Percentiles rank a stretch among this genome's conserved stretches.
Evolutionary conservation across 208 protist genomes (phyloP).

Genomic region (Trypanosoma brucei): DNA sequence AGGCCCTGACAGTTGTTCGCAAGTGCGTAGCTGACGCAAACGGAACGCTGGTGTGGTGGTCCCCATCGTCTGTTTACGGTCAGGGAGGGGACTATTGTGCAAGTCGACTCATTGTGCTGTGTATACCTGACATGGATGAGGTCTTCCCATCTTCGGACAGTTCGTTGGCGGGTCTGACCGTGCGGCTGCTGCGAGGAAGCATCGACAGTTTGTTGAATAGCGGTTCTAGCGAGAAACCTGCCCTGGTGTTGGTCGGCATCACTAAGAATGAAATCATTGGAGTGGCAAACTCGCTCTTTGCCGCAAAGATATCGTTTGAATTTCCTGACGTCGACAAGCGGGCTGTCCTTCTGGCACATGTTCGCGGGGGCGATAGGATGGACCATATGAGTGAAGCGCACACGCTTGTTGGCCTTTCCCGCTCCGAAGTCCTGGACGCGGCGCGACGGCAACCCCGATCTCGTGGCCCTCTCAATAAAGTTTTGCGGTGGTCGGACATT

Average conservation of each 20-base stretch:
- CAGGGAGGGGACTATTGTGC: constrained; percentile 9
- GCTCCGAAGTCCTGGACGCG: constrained; percentile 42
- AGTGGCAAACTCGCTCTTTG: constrained; percentile 42
- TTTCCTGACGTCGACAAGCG: constrained; percentile 37
- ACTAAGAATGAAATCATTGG: constrained; percentile 26
- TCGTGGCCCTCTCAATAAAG: constrained; percentile 35
- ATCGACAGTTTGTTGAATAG: constrained; percentile 19
- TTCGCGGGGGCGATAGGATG: constrained; percentile 23
- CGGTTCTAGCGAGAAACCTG: constrained; percentile 19
- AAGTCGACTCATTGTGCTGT: constrained; percentile 29
- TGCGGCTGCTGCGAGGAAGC: constrained; percentile 26
- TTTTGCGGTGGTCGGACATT: constrained; percentile 97
- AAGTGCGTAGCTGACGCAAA: constrained; percentile 22
- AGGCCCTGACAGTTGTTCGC: constrained; percentile 30
- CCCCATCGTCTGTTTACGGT: constrained; percentile 13
- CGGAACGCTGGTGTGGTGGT: constrained; percentile 36
- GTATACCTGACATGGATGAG: constrained; percentile 30
- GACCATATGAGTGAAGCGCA: constrained; percentile 36
- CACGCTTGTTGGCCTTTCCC: constrained; percentile 51
- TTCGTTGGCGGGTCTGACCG: constrained; percentile 27
- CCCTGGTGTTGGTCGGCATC: constrained; percentile 52
- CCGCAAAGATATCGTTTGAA: constrained; percentile 33
- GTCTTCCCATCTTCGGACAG: constrained; percentile 41
- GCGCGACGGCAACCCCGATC: constrained; percentile 18
- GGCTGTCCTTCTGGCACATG: constrained; percentile 45